These are phyloP conservation scores for Schizosaccharomyces octosporus DNA, from an alignment of 805 yeast genomes.

Conservation along the genomic window DNA sequence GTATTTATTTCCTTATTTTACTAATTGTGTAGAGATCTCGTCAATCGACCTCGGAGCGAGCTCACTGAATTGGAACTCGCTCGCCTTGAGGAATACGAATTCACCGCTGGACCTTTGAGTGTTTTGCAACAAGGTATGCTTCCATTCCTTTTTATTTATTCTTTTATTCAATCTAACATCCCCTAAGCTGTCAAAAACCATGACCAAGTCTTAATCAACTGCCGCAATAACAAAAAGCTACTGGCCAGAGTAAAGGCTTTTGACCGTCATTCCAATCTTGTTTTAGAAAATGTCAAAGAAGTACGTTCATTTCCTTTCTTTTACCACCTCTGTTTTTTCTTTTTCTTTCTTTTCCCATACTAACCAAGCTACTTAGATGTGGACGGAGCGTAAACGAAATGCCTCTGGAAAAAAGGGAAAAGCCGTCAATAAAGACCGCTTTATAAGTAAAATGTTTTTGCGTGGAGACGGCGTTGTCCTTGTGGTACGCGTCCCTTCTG, in stretches of 20 bases:
- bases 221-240: slow-evolving; percentile 80
- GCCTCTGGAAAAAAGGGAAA: slow-evolving; percentile 50
- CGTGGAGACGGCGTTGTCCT: slow-evolving; percentile 91
- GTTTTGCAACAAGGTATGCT: slow-evolving; percentile 34
- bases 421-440: slow-evolving; percentile 45
- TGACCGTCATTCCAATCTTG: slow-evolving; percentile 87
- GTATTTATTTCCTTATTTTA: neutral
- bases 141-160: neutral
- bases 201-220: slow-evolving; percentile 60
- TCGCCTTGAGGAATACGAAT: slow-evolving; percentile 71
- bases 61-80: slow-evolving; percentile 56
- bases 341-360: neutral
- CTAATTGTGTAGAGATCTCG: slow-evolving; percentile 25
- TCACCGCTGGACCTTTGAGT: slow-evolving; percentile 73
- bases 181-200: slow-evolving; percentile 37
- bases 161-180: neutral
- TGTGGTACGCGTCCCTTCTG: slow-evolving; percentile 23
- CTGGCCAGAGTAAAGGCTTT: slow-evolving; percentile 76
- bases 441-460: slow-evolving; percentile 66
- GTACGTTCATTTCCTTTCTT: slow-evolving; percentile 11
- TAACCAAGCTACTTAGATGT: slow-evolving; percentile 15
- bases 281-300: slow-evolving; percentile 77
- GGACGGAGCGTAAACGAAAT: slow-evolving; percentile 39
- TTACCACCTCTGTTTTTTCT: neutral
- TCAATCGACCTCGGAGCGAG: slow-evolving; percentile 56